A percentile compares a stretch with the other conserved stretches of the same genome.
phyloP scores from a whole-genome alignment of 2,329 filamentous ascomycete genomes.

The Nectriaceae sp. region DNA sequence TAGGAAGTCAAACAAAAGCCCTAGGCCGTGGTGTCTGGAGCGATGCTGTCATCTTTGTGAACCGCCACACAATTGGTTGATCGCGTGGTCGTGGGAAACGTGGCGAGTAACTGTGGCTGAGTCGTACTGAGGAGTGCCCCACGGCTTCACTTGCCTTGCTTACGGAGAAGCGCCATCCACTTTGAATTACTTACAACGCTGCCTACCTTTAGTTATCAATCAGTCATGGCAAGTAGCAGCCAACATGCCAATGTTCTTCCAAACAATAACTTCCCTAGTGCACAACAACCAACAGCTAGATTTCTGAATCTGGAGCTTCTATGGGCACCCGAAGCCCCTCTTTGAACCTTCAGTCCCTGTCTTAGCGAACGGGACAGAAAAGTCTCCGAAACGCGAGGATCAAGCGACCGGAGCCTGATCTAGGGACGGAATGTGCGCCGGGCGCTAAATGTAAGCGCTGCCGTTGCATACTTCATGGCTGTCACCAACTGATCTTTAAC shows the following conservation, averaged over 20 bases:
- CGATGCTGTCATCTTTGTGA: conserved; percentile 22
- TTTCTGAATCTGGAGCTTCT: neutral
- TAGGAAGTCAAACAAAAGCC: conserved; percentile 4
- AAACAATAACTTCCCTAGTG: neutral
- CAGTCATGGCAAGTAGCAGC: neutral
- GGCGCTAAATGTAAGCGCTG: conserved; percentile 7
- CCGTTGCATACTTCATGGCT: neutral
- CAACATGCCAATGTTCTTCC: neutral
- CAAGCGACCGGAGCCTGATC: conserved; percentile 11
- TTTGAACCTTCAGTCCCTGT: neutral
- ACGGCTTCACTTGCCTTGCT: no score
- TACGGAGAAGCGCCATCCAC: no score
- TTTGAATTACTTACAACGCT: no score
- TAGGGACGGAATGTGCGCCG: conserved; percentile 15
- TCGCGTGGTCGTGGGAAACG: neutral
- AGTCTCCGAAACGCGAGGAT: conserved; percentile 11
- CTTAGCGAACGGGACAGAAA: conserved; percentile 2
- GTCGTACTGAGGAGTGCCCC: no score
- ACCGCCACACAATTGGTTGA: neutral
- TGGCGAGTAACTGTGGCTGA: neutral
- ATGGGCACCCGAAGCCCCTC: neutral
- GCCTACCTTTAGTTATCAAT: neutral
- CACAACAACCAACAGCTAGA: neutral
- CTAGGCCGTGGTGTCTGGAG: neutral
- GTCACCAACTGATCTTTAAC: neutral